phyloP scores from a whole-genome alignment of 352 stramenopile species.

The Pythium oligandrum region DNA sequence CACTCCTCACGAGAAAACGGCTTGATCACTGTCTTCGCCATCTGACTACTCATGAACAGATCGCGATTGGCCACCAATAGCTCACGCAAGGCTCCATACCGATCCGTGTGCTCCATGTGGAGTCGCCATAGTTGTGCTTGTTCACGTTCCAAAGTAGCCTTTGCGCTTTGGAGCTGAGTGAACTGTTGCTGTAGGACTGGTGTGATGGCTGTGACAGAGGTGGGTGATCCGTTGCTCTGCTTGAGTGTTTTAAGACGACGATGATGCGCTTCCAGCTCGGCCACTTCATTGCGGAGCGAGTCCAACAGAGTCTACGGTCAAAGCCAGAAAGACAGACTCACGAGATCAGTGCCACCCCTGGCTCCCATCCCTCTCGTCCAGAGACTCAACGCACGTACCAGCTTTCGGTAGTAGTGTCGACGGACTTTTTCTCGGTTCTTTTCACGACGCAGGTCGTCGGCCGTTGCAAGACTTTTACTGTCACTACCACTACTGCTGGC shows the following conservation, averaged over 20 bases:
- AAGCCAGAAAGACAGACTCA: not conserved
- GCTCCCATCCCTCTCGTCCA: no score
- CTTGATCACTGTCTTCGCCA: slow-evolving; percentile 16
- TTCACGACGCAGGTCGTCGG: slow-evolving; percentile 17
- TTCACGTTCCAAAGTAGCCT: no score
- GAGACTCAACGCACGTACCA: not conserved
- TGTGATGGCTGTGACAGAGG: not conserved
- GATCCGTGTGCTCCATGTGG: no score
- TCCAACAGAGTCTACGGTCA: slow-evolving; percentile 7
- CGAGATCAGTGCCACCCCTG: no score
- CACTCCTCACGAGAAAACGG: slow-evolving; percentile 13
- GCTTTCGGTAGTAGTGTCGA: slow-evolving; percentile 30
- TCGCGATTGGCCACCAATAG: slow-evolving; percentile 11
- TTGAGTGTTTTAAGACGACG: slow-evolving; percentile 6
- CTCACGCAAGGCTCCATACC: not conserved
- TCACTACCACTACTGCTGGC: not conserved
- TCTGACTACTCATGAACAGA: slow-evolving; percentile 11
- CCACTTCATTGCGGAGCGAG: slow-evolving; percentile 13
- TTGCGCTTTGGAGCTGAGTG: not conserved
- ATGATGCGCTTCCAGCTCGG: slow-evolving; percentile 17
- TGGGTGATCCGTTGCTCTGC: slow-evolving; percentile 5
- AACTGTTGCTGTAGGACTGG: not conserved
- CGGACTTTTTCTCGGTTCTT: slow-evolving; percentile 33
- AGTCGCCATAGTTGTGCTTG: no score
- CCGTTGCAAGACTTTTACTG: not conserved